Evolutionary conservation across 139 green algal species (phyloP), one percentile per base, ranked within the genome.

Genomic region (Astrephomene gubernaculifera): DNA sequence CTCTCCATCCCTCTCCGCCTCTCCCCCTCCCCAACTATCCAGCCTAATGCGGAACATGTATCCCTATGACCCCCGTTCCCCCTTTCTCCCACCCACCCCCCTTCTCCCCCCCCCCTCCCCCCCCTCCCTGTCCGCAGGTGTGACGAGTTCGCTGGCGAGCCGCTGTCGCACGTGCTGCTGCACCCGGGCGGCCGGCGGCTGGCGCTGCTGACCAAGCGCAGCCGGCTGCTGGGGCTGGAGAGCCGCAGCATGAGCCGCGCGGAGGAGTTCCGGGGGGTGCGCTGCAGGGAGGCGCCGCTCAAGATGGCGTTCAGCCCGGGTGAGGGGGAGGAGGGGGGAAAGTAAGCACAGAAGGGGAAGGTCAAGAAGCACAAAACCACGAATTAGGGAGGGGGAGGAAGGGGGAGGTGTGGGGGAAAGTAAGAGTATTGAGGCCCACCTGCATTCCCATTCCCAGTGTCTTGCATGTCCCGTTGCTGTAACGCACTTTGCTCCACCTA

Each of bases 231-330:
- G 75, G 75, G 64, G 36, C 29, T 92, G 53, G 88, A 92, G 65
- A 80, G 68, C 33, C 87, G 87, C 38, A 70, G 72, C 29, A 39
- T 92, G 19, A 79, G 73, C 53, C 49, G 60, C 1, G 81, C 81
- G 14, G 81, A 86, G 70, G 68, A 86, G 44, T 69, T 86, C 25
- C 52, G 52, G 4, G 85, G 82, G 0, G 10, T 92, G 38, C 33
- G 63, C 4, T 88, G 81, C 70, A 75, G 73, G 57, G 74, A 69
- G 36, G 67, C 52, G 24, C 88, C 88, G 1, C 9, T 92, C 33
- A 90, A 90, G 69, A 65, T 85, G 17, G 53, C 57, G 0, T 81
- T 90, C 81, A 92, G 83, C 57, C 88, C 88, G 45, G 88, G 88
- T 91, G 29, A 43, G 86, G 67, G 14, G 49, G 49, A 17, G 54